These are phyloP conservation scores for Taxawa tesnikishii DNA, from an alignment of 2,329 filamentous ascomycete genomes.

Conservation along the genomic window DNA sequence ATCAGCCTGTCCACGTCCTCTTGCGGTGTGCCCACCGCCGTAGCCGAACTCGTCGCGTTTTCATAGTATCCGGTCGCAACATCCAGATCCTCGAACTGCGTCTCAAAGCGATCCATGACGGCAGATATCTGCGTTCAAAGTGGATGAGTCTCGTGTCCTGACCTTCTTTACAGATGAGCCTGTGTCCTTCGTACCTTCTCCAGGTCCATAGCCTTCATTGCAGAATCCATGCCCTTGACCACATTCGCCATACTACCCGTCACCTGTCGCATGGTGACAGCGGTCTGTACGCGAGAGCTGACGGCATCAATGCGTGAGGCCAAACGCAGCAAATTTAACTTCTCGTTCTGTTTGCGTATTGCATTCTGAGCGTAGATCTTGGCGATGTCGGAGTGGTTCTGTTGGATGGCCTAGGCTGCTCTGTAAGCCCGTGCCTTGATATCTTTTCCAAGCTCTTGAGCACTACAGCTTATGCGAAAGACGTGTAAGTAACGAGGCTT, in stretches of 20 bases:
- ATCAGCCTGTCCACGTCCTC: conserved; percentile 81
- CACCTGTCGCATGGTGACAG: conserved; percentile 50
- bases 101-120: conserved; percentile 55
- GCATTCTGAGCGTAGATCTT: conserved; percentile 53
- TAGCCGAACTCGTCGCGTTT: conserved; percentile 70
- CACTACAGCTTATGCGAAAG: no score
- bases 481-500: no score
- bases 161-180: background rate
- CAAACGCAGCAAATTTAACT: conserved; percentile 45
- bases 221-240: conserved; percentile 48
- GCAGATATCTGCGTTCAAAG: conserved; percentile 39
- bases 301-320: conserved; percentile 49
- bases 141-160: background rate
- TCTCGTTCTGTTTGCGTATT: conserved; percentile 51
- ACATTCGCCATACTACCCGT: conserved; percentile 51
- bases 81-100: conserved; percentile 40
- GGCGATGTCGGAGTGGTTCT: conserved; percentile 47
- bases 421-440: no score
- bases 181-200: conserved; percentile 37
- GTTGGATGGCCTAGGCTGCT: conserved; percentile 40
- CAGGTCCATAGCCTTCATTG: conserved; percentile 52
- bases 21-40: conserved; percentile 60
- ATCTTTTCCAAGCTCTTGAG: no score
- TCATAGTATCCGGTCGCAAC: conserved; percentile 60
- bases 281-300: conserved; percentile 47